Conservation (phyloP, 148 eudicot genomes). For the Arctostaphylos glauca region DNA sequence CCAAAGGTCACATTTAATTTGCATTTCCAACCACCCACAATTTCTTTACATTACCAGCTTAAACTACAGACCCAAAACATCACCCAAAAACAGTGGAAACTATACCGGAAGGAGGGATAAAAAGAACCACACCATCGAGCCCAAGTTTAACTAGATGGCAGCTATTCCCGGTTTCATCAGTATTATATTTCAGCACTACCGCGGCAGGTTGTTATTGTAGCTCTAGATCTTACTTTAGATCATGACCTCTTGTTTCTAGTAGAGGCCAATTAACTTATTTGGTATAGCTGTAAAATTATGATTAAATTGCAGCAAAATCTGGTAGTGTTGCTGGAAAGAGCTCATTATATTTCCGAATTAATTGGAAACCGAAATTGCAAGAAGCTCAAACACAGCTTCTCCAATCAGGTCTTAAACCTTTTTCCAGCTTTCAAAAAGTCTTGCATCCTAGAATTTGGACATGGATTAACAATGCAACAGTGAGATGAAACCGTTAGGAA, state of each 20-base stretch:
- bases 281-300: background rate
- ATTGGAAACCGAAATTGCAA: background rate
- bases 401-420: background rate
- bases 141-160: background rate
- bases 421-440: background rate
- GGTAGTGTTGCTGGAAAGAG: background rate
- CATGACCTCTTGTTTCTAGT: background rate
- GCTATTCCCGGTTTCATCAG: background rate
- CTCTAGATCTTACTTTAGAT: background rate
- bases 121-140: background rate
- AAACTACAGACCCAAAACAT: background rate
- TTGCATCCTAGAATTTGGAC: background rate
- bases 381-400: background rate
- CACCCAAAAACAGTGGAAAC: background rate
- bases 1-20: background rate
- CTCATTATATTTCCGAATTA: background rate
- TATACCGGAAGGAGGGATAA: background rate
- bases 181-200: too few relatives aligned
- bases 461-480: background rate
- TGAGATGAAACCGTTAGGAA: too few relatives aligned
- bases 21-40: background rate
- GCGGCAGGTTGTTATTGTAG: background rate
- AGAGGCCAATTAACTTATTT: background rate
- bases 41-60: background rate
- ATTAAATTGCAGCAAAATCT: background rate